Conservation (phyloP, 2,329 filamentous ascomycete species). For the Catunica adiposa region DNA sequence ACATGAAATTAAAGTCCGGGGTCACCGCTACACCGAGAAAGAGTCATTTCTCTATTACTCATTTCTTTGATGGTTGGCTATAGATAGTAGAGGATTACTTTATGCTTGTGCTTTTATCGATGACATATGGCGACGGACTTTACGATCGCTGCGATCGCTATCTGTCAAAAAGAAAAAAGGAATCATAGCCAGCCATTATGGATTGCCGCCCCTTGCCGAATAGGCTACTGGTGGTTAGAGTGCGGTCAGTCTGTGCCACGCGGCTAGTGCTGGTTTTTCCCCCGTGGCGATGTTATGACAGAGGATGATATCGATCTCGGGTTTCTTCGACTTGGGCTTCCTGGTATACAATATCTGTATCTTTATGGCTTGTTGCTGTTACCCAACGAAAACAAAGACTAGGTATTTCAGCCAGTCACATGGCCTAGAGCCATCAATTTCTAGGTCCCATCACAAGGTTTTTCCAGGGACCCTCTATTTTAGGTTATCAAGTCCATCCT, state of each 20-base stretch:
- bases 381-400: not conserved
- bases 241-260: not conserved
- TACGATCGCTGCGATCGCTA: not conserved
- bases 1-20: too few relatives aligned
- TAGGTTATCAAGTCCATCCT: not conserved
- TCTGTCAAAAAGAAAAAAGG: not conserved
- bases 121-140: not conserved
- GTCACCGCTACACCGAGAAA: too few relatives aligned
- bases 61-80: too few relatives aligned
- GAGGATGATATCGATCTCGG: too few relatives aligned
- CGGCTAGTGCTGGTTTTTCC: not conserved
- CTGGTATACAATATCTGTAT: not conserved
- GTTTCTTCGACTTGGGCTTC: not conserved
- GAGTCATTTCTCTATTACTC: too few relatives aligned
- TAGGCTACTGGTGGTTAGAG: not conserved
- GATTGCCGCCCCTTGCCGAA: not conserved
- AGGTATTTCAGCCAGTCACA: not conserved
- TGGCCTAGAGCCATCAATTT: not conserved
- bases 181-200: not conserved
- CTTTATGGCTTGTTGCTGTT: not conserved
- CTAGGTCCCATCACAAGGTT: not conserved
- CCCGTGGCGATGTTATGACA: not conserved
- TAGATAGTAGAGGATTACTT: too few relatives aligned
- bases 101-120: not conserved
- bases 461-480: not conserved